A percentile compares a stretch with the other conserved stretches of the same genome.
Conservation (phyloP, 129 eudicot species). For the Arctium minus region DNA sequence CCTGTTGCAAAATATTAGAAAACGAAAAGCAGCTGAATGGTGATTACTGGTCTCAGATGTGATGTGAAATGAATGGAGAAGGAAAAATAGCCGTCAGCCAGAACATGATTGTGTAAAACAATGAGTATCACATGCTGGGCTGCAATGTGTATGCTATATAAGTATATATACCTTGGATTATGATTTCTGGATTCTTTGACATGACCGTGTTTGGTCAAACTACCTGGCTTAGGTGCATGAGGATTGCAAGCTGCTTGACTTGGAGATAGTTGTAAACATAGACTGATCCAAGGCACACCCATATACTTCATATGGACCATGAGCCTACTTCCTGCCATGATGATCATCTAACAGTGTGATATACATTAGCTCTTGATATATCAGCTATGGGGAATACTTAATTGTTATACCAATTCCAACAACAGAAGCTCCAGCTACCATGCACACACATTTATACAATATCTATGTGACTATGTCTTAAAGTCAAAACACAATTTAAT, state of each 20-base stretch:
- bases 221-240: neutral
- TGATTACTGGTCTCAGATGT: neutral
- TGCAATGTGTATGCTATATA: neutral
- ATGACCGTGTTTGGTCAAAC: neutral
- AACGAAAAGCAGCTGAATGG: neutral
- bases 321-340: slow-evolving; percentile 5
- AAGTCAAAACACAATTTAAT: neutral
- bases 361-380: neutral
- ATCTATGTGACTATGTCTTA: neutral
- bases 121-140: neutral
- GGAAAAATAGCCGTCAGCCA: neutral
- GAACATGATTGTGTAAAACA: neutral
- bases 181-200: neutral
- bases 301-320: neutral
- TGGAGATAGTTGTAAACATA: neutral
- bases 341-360: neutral
- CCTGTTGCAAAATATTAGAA: neutral
- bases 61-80: neutral
- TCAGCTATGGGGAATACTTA: neutral
- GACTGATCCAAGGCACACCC: neutral
- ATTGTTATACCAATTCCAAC: neutral
- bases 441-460: neutral
- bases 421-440: neutral
- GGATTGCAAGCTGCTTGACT: neutral
- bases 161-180: neutral